Evolutionary conservation across 176 grass and related monocot species (phyloP), one percentile per base, ranked within the genome.

Genomic region (Avena eriantha): DNA sequence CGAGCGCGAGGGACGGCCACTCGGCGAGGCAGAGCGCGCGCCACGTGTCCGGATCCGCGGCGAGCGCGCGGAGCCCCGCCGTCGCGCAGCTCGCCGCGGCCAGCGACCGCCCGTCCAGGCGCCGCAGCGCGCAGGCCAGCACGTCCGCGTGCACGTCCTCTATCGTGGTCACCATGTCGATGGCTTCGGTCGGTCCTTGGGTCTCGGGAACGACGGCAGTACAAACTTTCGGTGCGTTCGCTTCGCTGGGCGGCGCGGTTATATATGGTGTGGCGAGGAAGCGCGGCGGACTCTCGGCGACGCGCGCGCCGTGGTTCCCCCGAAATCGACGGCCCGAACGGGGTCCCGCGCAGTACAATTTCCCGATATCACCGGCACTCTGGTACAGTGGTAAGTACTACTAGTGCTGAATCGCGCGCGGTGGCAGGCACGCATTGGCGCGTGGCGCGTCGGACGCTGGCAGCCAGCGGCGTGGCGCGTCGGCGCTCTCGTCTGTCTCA

Each of bases 1-100:
- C 85, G 14, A 95, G 84, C 59, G 57, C 87, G 15, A 95, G 84
- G 35, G 94, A 93, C 11, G 94, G 94, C 94, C 94, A 95, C 80
- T 90, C 23, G 24, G 89, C 81, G 67, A 95, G 36, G 94, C 94
- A 95, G 82, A 95, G 91, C 77, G 87, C 84, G 59, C 82, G 89
- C 94, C 94, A 95, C 45, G 86, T 86, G 7, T 61, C 91, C 43
- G 91, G 87, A 78, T 91, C 84, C 0, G 82, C 61, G 54, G 91
- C 78, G 21, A 93, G 87, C 81, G 84, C 79, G 0, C 89, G 91
- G 74, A 95, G 89, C 58, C 73, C 67, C 21, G 82, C 54, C 36
- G 83, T 93, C 0, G 91, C 81, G 89, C 94, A 95, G 89, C 82
- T 86, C 15, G 84, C 86, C 5, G 91, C 81, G 11, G 91, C 91